Conservation (phyloP, 208 protist species). For the Acanthamoeba triangularis region DNA sequence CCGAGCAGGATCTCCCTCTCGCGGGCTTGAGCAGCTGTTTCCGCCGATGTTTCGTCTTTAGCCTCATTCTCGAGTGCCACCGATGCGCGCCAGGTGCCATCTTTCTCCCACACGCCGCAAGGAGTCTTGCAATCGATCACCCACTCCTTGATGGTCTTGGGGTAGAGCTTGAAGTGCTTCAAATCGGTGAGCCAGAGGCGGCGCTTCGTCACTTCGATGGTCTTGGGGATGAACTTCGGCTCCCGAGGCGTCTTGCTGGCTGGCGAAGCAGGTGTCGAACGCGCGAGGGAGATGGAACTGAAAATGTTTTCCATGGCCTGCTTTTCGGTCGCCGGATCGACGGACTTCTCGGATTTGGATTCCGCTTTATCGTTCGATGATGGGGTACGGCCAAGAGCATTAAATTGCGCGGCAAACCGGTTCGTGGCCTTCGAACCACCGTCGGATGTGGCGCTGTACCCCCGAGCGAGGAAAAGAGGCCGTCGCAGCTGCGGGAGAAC, state of each 20-base stretch:
- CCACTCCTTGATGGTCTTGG: conserved; percentile 62
- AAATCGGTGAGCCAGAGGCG: background rate
- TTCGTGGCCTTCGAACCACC: background rate
- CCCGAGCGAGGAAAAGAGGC: background rate
- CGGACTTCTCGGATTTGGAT: too few species aligned
- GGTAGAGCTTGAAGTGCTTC: conserved; percentile 75
- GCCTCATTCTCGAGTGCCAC: background rate
- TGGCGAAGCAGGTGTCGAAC: background rate
- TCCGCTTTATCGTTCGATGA: too few species aligned
- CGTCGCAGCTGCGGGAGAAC: background rate
- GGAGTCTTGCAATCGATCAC: conserved; percentile 68
- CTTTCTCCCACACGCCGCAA: background rate
- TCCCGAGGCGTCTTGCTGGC: background rate
- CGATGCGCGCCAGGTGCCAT: conserved; percentile 14
- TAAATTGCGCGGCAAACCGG: background rate
- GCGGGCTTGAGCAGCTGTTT: background rate
- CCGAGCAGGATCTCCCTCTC: conserved; percentile 9
- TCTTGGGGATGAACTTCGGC: background rate
- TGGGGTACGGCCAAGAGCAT: too few species aligned
- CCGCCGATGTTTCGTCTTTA: background rate
- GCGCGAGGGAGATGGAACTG: too few species aligned
- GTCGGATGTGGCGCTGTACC: background rate
- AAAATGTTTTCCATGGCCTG: too few species aligned
- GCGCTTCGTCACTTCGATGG: background rate
- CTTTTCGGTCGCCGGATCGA: too few species aligned